Evolutionary conservation across 2,329 filamentous ascomycete genomes (phyloP), one percentile per base, ranked within the genome.

Genomic region (Emergomyces pasteurianus): DNA sequence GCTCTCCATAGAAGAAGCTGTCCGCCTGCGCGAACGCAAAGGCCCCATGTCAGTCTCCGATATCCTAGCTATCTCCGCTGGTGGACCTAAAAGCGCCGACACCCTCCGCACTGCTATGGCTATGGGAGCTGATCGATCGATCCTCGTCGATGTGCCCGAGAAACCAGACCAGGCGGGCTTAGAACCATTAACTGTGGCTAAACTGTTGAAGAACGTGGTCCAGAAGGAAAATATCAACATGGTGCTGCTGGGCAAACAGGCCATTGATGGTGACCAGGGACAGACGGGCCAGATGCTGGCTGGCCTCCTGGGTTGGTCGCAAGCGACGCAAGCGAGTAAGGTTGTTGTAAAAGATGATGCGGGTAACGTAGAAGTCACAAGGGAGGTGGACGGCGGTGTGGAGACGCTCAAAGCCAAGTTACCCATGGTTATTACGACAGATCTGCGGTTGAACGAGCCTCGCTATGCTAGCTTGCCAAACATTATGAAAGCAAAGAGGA

Each of bases 401-500:
- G 94, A 97, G 82, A 96, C 92, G 64, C 79, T 99, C 60, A 83
- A 82, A 74, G 86, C 89, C 0, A 89, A 88, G 79, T 77, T 99
- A 75, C 94, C 94, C 0, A 86, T 97, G 86, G 80, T 99, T 58
- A 89, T 99, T 68, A 99, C 94, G 63, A 96, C 94, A 64, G 94
- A 99, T 79, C 75, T 99, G 78, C 80, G 94, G 58, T 79, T 99
- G 74, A 99, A 99, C 72, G 90, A 95, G 83, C 94, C 94, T 62
- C 81, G 94, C 65, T 99, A 96, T 75, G 94, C 92, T 26, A 96
- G 86, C 76, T 75, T 99, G 83, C 92, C 92, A 58, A 97, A 97
- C 74, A 97, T 99, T 66, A 99, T 99, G 94, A 99, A 97, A 87
- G 94, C 94, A 59, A 99, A 99, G 88, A 99, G 97, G 89, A 99